phyloP scores from a whole-genome alignment of 352 stramenopile species.

The Pythium periplocum region DNA sequence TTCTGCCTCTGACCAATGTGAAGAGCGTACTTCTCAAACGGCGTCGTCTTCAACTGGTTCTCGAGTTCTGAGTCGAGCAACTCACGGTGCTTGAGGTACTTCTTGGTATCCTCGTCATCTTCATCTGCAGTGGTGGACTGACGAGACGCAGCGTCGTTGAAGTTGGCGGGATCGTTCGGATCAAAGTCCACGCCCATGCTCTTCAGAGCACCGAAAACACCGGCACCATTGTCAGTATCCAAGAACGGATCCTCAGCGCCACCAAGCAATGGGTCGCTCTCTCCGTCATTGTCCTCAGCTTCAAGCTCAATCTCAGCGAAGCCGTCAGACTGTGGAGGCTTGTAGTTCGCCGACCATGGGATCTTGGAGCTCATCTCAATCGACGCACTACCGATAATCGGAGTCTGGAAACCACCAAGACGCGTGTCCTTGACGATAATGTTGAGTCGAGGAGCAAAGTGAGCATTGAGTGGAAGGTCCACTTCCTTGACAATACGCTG shows the following conservation, averaged over 20 bases:
- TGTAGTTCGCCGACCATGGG: constrained; percentile 76
- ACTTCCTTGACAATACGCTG: constrained; percentile 87
- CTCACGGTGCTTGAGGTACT: constrained; percentile 77
- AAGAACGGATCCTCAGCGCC: constrained; percentile 20
- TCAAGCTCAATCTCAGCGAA: constrained; percentile 71
- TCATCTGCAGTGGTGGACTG: constrained; percentile 60
- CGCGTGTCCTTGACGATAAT: constrained; percentile 88
- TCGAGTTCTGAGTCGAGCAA: constrained; percentile 68
- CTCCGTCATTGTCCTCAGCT: constrained; percentile 41
- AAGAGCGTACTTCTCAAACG: constrained; percentile 87
- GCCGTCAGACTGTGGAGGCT: constrained; percentile 52
- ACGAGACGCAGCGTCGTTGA: constrained; percentile 48
- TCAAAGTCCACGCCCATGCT: constrained; percentile 82
- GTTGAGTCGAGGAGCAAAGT: constrained; percentile 86
- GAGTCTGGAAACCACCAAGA: constrained; percentile 80
- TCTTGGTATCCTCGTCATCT: constrained; percentile 51
- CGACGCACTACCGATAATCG: constrained; percentile 78
- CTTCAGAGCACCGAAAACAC: constrained; percentile 82
- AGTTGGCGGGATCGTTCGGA: constrained; percentile 35
- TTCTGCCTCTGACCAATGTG: constrained; percentile 80
- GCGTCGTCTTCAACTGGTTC: constrained; percentile 70
- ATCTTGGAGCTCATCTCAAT: constrained; percentile 85
- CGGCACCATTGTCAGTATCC: constrained; percentile 70
- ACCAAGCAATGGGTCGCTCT: constrained; percentile 49
- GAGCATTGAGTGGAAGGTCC: constrained; percentile 79